A percentile compares a stretch with the other conserved stretches of the same genome.
phyloP scores from a whole-genome alignment of 2,329 filamentous ascomycete genomes.

The Botryotinia calthae region DNA sequence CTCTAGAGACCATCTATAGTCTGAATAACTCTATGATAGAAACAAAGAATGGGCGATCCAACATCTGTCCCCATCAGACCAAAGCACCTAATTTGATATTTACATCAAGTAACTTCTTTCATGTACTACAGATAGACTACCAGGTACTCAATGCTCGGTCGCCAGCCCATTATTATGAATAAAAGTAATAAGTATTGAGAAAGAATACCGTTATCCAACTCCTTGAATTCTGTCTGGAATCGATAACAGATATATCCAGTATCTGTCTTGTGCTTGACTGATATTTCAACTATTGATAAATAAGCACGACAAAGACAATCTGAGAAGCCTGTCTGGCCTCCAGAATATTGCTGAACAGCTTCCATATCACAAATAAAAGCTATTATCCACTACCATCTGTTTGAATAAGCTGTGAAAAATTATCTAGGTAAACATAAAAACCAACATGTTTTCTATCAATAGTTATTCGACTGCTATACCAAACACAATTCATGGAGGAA shows the following conservation, averaged over 20 bases:
- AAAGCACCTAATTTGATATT: too few species aligned
- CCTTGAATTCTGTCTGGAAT: neutral
- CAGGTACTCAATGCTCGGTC: too few species aligned
- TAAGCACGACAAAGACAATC: neutral
- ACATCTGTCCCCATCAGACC: neutral
- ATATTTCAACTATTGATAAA: neutral
- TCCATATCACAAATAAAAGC: neutral
- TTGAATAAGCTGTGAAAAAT: neutral
- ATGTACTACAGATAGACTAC: neutral
- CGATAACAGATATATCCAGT: neutral
- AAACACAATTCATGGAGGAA: neutral
- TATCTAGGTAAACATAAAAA: neutral
- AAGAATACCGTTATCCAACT: too few species aligned
- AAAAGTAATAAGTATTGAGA: neutral
- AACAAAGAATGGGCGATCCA: neutral
- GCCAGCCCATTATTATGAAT: neutral
- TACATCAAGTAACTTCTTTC: neutral
- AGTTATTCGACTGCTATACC: neutral
- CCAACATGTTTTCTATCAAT: too few species aligned
- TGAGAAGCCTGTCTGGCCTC: neutral
- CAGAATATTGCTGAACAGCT: neutral
- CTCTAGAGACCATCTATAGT: neutral
- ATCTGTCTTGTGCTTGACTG: neutral
- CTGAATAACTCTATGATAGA: neutral
- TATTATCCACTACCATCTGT: neutral